A percentile compares a stretch with the other conserved stretches of the same genome.
These are phyloP conservation scores for Geotrichum europaeum DNA, from an alignment of 1,139 yeast genomes.

Conservation along the genomic window DNA sequence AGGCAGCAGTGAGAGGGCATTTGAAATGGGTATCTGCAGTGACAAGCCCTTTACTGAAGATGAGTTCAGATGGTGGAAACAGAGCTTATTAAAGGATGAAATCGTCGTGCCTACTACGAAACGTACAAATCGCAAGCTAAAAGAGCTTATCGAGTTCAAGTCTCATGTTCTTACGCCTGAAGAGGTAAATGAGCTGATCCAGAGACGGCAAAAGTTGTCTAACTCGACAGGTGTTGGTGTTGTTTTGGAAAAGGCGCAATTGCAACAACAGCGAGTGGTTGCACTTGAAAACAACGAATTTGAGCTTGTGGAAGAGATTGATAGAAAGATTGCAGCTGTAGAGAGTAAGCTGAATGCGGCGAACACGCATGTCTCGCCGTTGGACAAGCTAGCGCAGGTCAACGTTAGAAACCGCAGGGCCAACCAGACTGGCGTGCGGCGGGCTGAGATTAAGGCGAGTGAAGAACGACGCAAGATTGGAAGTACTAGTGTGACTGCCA, in stretches of 20 bases:
- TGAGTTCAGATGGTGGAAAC: constrained; percentile 67
- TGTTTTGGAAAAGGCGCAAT: constrained; percentile 66
- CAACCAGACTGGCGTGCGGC: constrained; percentile 69
- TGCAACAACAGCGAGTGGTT: constrained; percentile 68
- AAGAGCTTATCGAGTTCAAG: constrained; percentile 56
- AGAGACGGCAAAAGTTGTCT: constrained; percentile 58
- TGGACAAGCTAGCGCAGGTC: constrained; percentile 51
- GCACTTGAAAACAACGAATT: constrained; percentile 63
- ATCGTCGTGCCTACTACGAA: constrained; percentile 58
- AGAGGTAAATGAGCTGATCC: constrained; percentile 75
- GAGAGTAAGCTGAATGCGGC: constrained; percentile 28
- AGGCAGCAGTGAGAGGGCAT: constrained; percentile 63
- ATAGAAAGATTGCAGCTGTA: constrained; percentile 45
- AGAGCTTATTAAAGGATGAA: constrained; percentile 54
- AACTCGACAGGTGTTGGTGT: constrained; percentile 64
- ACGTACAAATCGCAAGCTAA: constrained; percentile 59
- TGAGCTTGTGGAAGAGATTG: constrained; percentile 48
- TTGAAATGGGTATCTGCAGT: constrained; percentile 71
- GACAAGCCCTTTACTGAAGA: constrained; percentile 64
- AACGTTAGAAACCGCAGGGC: constrained; percentile 78
- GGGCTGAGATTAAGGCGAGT: constrained; percentile 65
- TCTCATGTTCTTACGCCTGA: constrained; percentile 63
- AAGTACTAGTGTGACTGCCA: constrained; percentile 47
- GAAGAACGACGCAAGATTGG: constrained; percentile 50
- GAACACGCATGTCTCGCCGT: constrained; percentile 23